A percentile compares a stretch with the other conserved stretches of the same genome.
Evolutionary conservation across 2,329 filamentous ascomycete genomes (phyloP).

Genomic region (Diatrype stigma): DNA sequence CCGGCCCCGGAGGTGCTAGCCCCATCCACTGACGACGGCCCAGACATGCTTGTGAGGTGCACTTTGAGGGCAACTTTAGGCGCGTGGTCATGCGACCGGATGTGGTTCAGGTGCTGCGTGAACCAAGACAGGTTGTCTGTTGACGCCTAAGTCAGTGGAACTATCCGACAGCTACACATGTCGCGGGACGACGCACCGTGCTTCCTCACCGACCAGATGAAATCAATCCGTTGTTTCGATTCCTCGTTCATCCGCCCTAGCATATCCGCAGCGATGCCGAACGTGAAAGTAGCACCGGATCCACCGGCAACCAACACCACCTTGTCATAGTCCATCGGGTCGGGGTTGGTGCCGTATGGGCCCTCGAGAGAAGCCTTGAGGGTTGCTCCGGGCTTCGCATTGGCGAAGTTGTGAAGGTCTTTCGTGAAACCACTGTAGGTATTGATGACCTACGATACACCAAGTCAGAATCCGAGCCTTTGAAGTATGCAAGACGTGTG

Average conservation of each 20-base stretch:
- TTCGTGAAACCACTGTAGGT: constrained; percentile 57
- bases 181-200: constrained; percentile 32
- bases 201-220: constrained; percentile 46
- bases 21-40: constrained; percentile 3
- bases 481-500: not conserved
- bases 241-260: constrained; percentile 36
- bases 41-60: constrained; percentile 29
- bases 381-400: constrained; percentile 41
- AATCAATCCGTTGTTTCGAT: constrained; percentile 36
- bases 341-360: constrained; percentile 53
- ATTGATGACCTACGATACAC: constrained; percentile 36
- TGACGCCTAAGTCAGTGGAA: constrained; percentile 8
- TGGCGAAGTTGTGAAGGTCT: constrained; percentile 48
- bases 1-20: constrained; percentile 3
- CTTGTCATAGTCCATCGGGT: constrained; percentile 49
- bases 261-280: constrained; percentile 44
- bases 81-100: constrained; percentile 34
- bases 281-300: constrained; percentile 57
- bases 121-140: constrained; percentile 35
- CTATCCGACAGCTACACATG: not conserved
- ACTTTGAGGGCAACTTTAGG: constrained; percentile 34
- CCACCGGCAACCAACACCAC: constrained; percentile 58
- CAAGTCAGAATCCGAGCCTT: not conserved
- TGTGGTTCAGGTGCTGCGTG: constrained; percentile 33
- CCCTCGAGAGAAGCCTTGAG: constrained; percentile 54